Evolutionary conservation across 2,329 filamentous ascomycete species (phyloP), one percentile per base, ranked within the genome.

Genomic region (Stagonosporopsis tanaceti): DNA sequence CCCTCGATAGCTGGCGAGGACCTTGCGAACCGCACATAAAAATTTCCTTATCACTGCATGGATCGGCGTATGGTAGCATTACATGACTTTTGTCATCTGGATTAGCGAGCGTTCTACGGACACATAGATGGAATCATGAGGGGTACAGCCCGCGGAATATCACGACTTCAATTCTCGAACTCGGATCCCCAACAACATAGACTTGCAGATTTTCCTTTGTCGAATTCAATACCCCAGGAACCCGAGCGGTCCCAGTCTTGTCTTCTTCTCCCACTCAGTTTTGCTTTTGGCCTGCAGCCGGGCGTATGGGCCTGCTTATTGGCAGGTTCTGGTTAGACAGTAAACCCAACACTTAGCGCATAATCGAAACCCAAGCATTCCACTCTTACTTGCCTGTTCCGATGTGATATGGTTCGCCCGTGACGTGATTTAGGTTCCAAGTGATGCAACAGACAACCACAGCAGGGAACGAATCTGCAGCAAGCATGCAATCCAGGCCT

Each of bases 1-100:
- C 92, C 89, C 71, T 96, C 92, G 66, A 81, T 95, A 59, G 88
- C 90, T 24, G 91, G 91, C 47, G 77, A 77, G 61, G 76, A 78
- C 52, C 70, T 78, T 38, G 60, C 66, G 50, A 74, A 77, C 42
- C 76, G 76, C 53, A 72, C 64, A 48, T 78, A 61, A 66, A 41
- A 44, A 41, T 12, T 48, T 50, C 34, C 56, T 57, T 61, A 66
- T 47, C 56, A 55, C 53, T 64, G 65, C 66, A 70, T 64, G 64
- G 57, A 61, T 57, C 58, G 68, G 73, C 69, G 72, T 74, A 58
- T 59, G 65, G 67, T 61, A 72, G 69, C 72, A 75, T 75, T 67
- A 17, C 27, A 53, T 57, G 54, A 50, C 48, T 46, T 57, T 57
- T 27, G 54, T 57, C 54, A 53, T 57, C 61, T 62, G 66, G 67